Percentiles rank a stretch among this genome's conserved stretches.
Evolutionary conservation across 164 flowering plant genomes (phyloP).

Genomic region (Tetracentron sinense): DNA sequence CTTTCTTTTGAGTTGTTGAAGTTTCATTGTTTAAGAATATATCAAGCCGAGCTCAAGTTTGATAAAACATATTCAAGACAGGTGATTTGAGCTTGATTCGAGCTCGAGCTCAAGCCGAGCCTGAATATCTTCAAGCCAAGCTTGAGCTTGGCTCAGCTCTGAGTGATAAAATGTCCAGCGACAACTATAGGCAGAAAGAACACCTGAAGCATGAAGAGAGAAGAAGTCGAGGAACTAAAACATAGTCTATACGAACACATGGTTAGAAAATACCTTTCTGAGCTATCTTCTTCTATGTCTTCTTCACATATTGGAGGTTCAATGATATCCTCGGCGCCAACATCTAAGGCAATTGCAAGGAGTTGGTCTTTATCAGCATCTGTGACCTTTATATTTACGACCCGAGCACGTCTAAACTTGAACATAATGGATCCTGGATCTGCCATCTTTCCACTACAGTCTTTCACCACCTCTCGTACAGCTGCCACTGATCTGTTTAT

Average conservation of each 20-base stretch:
- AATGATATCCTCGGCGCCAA: slow-evolving; percentile 95
- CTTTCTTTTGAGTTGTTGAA: too few relatives aligned
- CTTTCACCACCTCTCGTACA: slow-evolving; percentile 79
- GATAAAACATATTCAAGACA: too few relatives aligned
- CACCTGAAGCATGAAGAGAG: neutral
- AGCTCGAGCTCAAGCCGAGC: too few relatives aligned
- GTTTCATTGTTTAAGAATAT: too few relatives aligned
- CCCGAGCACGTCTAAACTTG: slow-evolving; percentile 83
- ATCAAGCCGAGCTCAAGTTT: too few relatives aligned
- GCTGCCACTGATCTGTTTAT: slow-evolving; percentile 80
- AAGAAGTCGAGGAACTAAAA: neutral
- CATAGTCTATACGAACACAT: neutral
- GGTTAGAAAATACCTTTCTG: slow-evolving; percentile 55
- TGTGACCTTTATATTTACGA: slow-evolving; percentile 63
- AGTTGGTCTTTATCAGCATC: slow-evolving; percentile 87
- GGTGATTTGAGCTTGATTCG: too few relatives aligned
- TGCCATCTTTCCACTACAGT: slow-evolving; percentile 96
- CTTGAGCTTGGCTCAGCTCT: too few relatives aligned
- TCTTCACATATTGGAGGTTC: slow-evolving; percentile 75
- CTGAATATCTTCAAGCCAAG: too few relatives aligned
- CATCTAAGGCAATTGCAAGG: slow-evolving; percentile 78
- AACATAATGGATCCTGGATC: slow-evolving; percentile 92
- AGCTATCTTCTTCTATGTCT: slow-evolving; percentile 65
- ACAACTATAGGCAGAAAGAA: neutral
- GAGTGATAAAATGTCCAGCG: neutral